A percentile compares a stretch with the other conserved stretches of the same genome.
Conservation (phyloP, 306 rosid genomes). For the Cercis canadensis region DNA sequence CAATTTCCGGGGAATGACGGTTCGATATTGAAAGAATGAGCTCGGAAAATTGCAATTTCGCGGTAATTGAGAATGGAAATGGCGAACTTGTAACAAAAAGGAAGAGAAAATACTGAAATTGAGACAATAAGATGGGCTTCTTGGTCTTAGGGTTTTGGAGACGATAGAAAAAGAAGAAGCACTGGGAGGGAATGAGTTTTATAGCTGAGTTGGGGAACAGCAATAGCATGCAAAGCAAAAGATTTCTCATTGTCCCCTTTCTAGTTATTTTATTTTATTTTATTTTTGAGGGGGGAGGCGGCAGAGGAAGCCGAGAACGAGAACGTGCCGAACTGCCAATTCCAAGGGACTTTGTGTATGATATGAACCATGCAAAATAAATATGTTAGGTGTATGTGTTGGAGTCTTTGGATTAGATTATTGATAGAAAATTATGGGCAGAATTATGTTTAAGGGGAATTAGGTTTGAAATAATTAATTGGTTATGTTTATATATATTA, state of each 20-base stretch:
- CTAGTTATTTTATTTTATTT: neutral
- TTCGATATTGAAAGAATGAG: slow-evolving; percentile 21
- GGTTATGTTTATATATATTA: too few species aligned
- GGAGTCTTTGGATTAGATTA: too few species aligned
- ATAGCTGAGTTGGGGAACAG: neutral
- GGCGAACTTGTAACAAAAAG: slow-evolving; percentile 4
- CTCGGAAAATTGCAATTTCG: slow-evolving; percentile 22
- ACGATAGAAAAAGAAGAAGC: neutral
- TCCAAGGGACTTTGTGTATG: too few species aligned
- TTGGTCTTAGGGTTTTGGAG: slow-evolving; percentile 51
- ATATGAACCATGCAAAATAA: too few species aligned
- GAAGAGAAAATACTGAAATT: neutral
- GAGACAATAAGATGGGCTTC: neutral
- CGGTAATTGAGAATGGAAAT: slow-evolving; percentile 19
- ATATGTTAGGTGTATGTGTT: too few species aligned
- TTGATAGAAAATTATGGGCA: too few species aligned
- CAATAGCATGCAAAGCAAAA: neutral
- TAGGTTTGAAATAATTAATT: too few species aligned
- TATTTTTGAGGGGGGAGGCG: too few species aligned
- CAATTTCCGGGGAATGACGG: slow-evolving; percentile 18
- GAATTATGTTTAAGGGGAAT: too few species aligned
- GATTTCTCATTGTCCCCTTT: neutral
- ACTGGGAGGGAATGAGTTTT: neutral
- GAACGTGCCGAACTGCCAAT: too few species aligned
- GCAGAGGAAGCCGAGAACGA: too few species aligned